These are phyloP conservation scores for Leptosphaerulina australis DNA, from an alignment of 2,329 filamentous ascomycete genomes.

Conservation along the genomic window DNA sequence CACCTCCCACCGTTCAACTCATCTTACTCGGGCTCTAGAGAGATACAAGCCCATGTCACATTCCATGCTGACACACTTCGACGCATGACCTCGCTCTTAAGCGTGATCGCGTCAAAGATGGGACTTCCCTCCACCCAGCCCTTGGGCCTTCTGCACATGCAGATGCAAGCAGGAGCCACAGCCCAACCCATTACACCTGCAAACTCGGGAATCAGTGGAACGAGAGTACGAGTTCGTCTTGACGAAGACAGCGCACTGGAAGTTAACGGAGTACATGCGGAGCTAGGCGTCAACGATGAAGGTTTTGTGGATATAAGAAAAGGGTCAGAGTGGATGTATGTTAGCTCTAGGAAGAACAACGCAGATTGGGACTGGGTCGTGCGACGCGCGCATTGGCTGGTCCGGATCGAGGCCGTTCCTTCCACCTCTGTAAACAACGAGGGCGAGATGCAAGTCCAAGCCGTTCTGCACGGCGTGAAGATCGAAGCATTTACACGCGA, in stretches of 20 bases:
- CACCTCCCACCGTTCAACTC: slow-evolving; percentile 30
- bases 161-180: slow-evolving; percentile 66
- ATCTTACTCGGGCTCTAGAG: too few relatives aligned
- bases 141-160: slow-evolving; percentile 67
- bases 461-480: slow-evolving; percentile 76
- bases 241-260: slow-evolving; percentile 32
- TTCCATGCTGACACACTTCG: slow-evolving; percentile 75
- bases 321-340: slow-evolving; percentile 24
- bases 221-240: slow-evolving; percentile 60
- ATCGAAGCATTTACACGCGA: slow-evolving; percentile 74
- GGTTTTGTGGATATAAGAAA: slow-evolving; percentile 23
- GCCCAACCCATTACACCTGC: slow-evolving; percentile 69
- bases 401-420: slow-evolving; percentile 60
- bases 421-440: slow-evolving; percentile 28
- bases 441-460: slow-evolving; percentile 61
- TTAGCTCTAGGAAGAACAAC: slow-evolving; percentile 11
- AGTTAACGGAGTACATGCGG: slow-evolving; percentile 31
- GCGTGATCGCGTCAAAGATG: slow-evolving; percentile 81
- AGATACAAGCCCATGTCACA: slow-evolving; percentile 65
- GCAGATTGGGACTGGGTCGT: slow-evolving; percentile 42
- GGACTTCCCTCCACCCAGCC: slow-evolving; percentile 66
- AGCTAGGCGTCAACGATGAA: slow-evolving; percentile 23
- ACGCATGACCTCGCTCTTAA: slow-evolving; percentile 74
- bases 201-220: slow-evolving; percentile 72
- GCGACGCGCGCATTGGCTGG: slow-evolving; percentile 48